Conservation (phyloP, 495 filamentous ascomycete species). For the Chaetomium cochliodes region DNA sequence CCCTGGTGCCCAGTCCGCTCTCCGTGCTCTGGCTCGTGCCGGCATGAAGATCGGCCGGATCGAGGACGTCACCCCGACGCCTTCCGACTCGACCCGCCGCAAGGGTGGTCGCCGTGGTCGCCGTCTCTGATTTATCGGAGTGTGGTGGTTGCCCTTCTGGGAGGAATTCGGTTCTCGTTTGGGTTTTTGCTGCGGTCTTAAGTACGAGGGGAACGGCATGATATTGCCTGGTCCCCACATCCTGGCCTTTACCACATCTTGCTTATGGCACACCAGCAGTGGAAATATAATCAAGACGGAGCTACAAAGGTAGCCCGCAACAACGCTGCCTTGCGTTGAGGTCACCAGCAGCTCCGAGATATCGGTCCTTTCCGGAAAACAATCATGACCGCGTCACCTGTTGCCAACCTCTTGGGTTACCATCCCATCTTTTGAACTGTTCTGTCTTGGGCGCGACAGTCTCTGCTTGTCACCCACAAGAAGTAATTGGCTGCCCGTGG, state of each 20-base stretch:
- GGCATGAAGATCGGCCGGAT: conserved; percentile 99
- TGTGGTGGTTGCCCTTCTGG: conserved; percentile 37
- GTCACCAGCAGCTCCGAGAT: conserved; percentile 13
- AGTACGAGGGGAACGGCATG: conserved; percentile 68
- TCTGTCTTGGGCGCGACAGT: too few relatives aligned
- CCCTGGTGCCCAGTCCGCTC: conserved; percentile 96
- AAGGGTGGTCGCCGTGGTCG: conserved; percentile 99
- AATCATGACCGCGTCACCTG: conserved; percentile 8
- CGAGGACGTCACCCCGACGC: conserved; percentile 98
- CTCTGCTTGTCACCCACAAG: too few relatives aligned
- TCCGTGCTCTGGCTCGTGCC: conserved; percentile 95
- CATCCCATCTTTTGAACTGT: neutral
- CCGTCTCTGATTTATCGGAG: conserved; percentile 70
- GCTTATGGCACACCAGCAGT: conserved; percentile 52
- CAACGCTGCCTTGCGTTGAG: conserved; percentile 26
- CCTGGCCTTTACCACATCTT: conserved; percentile 53
- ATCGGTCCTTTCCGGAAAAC: conserved; percentile 15
- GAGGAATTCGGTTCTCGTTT: conserved; percentile 45
- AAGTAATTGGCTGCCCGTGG: too few relatives aligned
- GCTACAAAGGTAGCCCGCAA: conserved; percentile 30
- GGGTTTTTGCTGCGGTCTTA: conserved; percentile 55
- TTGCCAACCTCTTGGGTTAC: neutral
- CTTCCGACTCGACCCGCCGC: conserved; percentile 96
- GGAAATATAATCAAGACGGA: conserved; percentile 35
- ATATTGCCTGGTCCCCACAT: conserved; percentile 63